Percentiles rank a stretch among this genome's conserved stretches.
Evolutionary conservation across 164 flowering plant genomes (phyloP).

Genomic region (Vitis labrusca): DNA sequence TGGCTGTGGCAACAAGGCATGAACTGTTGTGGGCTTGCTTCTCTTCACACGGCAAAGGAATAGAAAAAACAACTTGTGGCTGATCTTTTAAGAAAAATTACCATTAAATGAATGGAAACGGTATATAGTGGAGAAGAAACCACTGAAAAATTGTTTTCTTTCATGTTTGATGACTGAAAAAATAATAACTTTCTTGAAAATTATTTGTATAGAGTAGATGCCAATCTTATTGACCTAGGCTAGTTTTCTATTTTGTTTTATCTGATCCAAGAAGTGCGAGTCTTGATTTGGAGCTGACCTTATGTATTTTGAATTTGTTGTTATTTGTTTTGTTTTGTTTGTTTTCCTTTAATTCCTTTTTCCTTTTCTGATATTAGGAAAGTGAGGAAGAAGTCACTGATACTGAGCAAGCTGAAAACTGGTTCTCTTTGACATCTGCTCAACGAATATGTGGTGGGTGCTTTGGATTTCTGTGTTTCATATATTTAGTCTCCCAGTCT

Average conservation of each 20-base stretch:
- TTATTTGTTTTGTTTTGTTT: background rate
- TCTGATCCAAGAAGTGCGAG: too few relatives aligned
- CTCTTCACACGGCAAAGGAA: background rate
- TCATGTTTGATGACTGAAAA: background rate
- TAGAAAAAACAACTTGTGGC: background rate
- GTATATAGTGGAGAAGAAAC: background rate
- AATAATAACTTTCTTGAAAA: background rate
- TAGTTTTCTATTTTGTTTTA: too few relatives aligned
- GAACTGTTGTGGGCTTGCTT: background rate
- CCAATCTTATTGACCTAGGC: too few relatives aligned
- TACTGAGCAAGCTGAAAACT: conserved; percentile 98
- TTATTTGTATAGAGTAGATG: too few relatives aligned
- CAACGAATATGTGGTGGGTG: conserved; percentile 92
- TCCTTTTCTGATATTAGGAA: conserved; percentile 50
- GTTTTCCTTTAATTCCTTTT: conserved; percentile 6
- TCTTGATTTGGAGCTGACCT: background rate
- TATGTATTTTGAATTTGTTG: background rate
- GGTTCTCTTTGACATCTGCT: conserved; percentile 98
- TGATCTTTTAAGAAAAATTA: background rate
- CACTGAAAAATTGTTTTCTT: too few relatives aligned
- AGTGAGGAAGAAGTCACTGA: conserved; percentile 97
- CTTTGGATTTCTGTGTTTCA: background rate
- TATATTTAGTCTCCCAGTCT: background rate
- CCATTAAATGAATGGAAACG: background rate
- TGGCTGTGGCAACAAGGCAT: background rate